Base-by-base conservation (phyloP, 148 eudicot species). In the Cornus kousa region DNA sequence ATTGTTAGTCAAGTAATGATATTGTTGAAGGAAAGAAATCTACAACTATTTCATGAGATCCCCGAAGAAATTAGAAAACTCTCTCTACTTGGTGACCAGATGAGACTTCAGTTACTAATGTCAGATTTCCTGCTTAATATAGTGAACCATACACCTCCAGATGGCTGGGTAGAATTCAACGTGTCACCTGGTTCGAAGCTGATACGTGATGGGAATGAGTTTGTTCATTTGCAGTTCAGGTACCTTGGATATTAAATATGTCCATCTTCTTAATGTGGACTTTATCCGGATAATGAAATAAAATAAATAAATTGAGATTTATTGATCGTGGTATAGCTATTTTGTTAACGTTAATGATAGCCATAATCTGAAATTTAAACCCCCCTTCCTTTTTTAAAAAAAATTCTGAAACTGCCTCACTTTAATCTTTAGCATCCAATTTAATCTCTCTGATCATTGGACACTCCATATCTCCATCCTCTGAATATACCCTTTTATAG, bases 131-230 rank as follows among this genome's bases (percentile, higher is more conserved):
- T 87, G 73, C 70, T 28, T 16, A 80, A 37, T 62, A 78, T 82
- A 65, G 85, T 71, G 71, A 57, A 62, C 35, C 64, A 80, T 74
- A 71, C 90, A 35, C 80, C 86, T 37, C 69, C 78, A 35, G 53
- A 80, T 78, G 84, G 86, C 7, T 85, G 86, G 90, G 86, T 85
- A 48, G 87, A 87, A 77, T 78, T 87, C 77, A 80, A 80, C 40
- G 67, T 87, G 14, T 80, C 79, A 17, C 76, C 81, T 48, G 81
- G 75, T 16, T 48, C 74, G 73, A 74, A 73, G 70, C 71, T 46
- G 69, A 79, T 76, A 43, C 78, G 66, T 50, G 83, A 87, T 74
- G 83, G 86, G 50, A 72, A 80, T 73, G 84, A 80, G 37, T 65
- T 55, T 9, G 77, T 83, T 39, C 83, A 83, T 66, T 4, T 87